Conservation (phyloP, 257 asterid genomes). For the Plantago major region DNA sequence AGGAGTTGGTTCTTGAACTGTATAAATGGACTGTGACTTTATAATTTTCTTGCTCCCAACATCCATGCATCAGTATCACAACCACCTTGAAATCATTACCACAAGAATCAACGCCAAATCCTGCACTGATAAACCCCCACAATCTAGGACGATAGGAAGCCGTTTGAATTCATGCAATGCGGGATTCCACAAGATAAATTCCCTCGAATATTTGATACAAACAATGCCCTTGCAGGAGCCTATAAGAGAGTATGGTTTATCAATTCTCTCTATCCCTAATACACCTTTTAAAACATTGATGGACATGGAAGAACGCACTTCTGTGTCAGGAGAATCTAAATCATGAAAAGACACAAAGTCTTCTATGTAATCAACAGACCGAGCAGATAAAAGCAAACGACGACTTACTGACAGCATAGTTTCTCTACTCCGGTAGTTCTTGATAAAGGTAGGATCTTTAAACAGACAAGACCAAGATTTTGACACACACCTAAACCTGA, state of each 20-base stretch:
- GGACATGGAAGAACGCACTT: no score
- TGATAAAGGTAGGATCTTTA: neutral
- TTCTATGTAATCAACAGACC: no score
- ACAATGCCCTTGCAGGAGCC: neutral
- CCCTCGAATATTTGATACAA: neutral
- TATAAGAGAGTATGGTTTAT: neutral
- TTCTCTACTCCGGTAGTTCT: neutral
- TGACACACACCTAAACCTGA: neutral
- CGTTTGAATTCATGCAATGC: neutral
- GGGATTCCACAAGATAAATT: neutral
- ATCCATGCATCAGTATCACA: no score
- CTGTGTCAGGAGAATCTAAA: neutral
- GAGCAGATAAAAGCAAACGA: neutral
- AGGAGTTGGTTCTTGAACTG: constrained; percentile 1
- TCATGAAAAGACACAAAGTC: neutral
- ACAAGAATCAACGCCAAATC: neutral
- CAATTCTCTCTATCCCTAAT: no score
- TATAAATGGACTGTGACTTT: neutral
- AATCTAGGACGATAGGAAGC: neutral
- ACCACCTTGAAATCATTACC: neutral
- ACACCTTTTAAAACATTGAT: no score
- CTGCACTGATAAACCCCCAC: neutral
- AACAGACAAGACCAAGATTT: neutral
- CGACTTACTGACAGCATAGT: neutral
- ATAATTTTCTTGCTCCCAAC: no score